Percentiles rank a stretch among this genome's conserved stretches.
phyloP scores from a whole-genome alignment of 2,329 filamentous ascomycete genomes.

The Aspergillus aculeatus region DNA sequence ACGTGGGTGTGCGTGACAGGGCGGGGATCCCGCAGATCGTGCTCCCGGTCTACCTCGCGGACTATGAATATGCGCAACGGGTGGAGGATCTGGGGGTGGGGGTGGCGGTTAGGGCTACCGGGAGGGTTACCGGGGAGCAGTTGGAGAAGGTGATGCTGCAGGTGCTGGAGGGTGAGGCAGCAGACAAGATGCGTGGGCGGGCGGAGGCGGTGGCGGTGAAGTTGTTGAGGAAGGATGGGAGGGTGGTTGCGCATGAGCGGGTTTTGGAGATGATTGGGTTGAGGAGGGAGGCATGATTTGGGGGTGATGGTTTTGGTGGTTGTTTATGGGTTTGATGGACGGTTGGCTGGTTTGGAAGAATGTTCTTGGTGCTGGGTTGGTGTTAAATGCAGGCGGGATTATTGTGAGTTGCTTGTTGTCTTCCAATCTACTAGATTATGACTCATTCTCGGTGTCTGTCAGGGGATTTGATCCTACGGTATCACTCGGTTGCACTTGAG shows the following conservation, averaged over 20 bases:
- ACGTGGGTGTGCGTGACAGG: constrained; percentile 24
- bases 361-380: too few species aligned
- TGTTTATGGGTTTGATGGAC: too few species aligned
- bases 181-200: constrained; percentile 5
- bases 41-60: constrained; percentile 49
- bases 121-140: constrained; percentile 23
- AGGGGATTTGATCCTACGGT: too few species aligned
- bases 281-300: too few species aligned
- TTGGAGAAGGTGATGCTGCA: constrained; percentile 27
- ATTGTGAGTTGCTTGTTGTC: too few species aligned
- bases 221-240: constrained; percentile 17
- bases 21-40: constrained; percentile 48
- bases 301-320: too few species aligned
- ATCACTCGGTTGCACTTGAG: too few species aligned
- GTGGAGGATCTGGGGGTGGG: constrained; percentile 48
- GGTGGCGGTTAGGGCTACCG: constrained; percentile 37
- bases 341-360: too few species aligned
- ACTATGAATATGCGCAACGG: constrained; percentile 46
- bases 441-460: too few species aligned
- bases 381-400: too few species aligned
- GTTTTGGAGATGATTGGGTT: constrained; percentile 7
- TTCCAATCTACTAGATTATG: too few species aligned
- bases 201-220: constrained; percentile 11
- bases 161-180: constrained; percentile 13
- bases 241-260: constrained; percentile 24